These are phyloP conservation scores for Paramyrothecium sp. DNA, from an alignment of 2,329 filamentous ascomycete species.

Conservation along the genomic window DNA sequence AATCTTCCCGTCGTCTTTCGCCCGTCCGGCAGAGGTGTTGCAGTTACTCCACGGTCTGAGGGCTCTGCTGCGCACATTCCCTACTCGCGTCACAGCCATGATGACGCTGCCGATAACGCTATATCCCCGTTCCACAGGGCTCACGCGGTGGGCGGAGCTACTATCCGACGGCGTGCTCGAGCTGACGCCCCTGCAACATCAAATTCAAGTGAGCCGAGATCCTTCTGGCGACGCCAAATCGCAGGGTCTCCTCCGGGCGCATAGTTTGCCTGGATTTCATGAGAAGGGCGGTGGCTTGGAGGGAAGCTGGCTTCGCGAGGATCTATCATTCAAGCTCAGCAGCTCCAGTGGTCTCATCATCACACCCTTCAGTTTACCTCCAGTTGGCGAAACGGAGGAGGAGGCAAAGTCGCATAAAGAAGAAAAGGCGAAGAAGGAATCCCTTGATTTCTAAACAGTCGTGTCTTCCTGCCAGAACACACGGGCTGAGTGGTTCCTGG, in stretches of 20 bases:
- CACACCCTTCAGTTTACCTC: conserved; percentile 85
- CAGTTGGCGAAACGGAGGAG: conserved; percentile 69
- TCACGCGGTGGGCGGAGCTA: conserved; percentile 83
- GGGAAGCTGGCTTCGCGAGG: conserved; percentile 69
- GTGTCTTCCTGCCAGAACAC: too few species aligned
- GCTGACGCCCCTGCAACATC: conserved; percentile 67
- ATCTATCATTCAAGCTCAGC: conserved; percentile 88
- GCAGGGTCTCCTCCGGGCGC: conserved; percentile 82
- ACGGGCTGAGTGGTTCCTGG: too few species aligned
- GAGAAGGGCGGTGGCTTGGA: conserved; percentile 82
- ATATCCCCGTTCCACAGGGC: conserved; percentile 70
- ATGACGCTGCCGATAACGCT: conserved; percentile 78
- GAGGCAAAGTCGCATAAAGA: conserved; percentile 33
- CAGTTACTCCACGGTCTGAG: conserved; percentile 80
- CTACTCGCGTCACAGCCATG: conserved; percentile 66
- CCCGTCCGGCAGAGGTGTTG: conserved; percentile 70
- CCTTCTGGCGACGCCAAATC: conserved; percentile 65
- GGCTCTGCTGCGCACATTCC: conserved; percentile 68
- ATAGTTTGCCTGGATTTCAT: conserved; percentile 79
- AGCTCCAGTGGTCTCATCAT: conserved; percentile 78
- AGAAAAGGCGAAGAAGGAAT: conserved; percentile 61
- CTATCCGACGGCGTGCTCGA: conserved; percentile 85
- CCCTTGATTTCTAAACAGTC: conserved; percentile 64
- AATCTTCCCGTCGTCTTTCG: conserved; percentile 68
- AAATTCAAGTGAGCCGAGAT: conserved; percentile 48